phyloP scores from a whole-genome alignment of 148 eudicot species.

The Rhododendron molle region DNA sequence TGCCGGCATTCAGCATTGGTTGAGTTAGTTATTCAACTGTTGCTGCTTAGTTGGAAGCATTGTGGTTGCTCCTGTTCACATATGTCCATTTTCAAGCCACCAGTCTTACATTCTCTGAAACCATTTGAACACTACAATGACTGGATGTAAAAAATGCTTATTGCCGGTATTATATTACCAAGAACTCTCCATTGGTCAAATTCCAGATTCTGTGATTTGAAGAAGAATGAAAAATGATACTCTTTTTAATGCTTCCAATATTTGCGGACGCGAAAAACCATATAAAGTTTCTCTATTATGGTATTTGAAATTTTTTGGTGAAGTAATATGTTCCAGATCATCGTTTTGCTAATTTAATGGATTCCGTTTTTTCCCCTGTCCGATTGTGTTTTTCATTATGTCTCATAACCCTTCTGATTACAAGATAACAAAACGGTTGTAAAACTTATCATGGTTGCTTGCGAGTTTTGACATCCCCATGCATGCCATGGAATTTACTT shows the following conservation, averaged over 20 bases:
- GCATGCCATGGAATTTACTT: not conserved
- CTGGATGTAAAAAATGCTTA: not conserved
- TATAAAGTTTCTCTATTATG: not conserved
- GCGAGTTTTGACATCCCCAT: not conserved
- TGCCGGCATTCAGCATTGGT: not conserved
- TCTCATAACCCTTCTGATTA: not conserved
- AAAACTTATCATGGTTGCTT: slow-evolving; percentile 9
- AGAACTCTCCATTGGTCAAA: not conserved
- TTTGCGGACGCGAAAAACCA: not conserved
- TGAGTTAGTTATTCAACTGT: not conserved
- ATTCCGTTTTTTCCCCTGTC: not conserved
- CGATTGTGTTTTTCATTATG: not conserved
- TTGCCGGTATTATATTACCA: not conserved
- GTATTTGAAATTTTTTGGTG: not conserved
- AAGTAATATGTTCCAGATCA: not conserved
- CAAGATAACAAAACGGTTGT: not conserved
- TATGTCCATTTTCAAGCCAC: not conserved
- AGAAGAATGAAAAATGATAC: not conserved
- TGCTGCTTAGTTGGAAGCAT: slow-evolving; percentile 1
- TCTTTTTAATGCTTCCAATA: not conserved
- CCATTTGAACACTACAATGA: not conserved
- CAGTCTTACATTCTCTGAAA: not conserved
- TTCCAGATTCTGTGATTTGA: not conserved
- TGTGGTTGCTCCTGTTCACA: not conserved
- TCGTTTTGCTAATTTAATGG: not conserved